Conservation (phyloP, 805 yeast species). For the Wickerhamomyces mucosus region DNA sequence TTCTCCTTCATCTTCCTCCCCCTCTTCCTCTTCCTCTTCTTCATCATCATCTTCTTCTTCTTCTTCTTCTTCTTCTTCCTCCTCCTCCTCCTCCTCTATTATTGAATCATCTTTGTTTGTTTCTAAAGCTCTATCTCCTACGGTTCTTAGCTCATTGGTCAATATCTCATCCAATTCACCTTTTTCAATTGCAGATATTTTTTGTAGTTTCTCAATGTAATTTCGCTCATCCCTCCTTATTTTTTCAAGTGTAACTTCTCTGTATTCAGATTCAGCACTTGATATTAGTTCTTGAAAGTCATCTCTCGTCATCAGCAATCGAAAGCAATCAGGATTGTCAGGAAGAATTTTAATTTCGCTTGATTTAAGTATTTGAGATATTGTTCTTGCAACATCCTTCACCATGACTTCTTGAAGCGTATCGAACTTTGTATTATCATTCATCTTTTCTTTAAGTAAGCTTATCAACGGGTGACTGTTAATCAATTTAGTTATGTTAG, state of each 20-base stretch:
- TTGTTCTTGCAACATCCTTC: slow-evolving; percentile 17
- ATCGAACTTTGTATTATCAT: slow-evolving; percentile 3
- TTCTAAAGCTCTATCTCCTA: slow-evolving; percentile 4
- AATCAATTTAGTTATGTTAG: slow-evolving; percentile 14
- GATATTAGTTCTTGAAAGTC: slow-evolving; percentile 13
- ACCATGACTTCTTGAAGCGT: slow-evolving; percentile 6
- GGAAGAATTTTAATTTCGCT: slow-evolving; percentile 16
- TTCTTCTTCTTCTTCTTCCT: slow-evolving; percentile 3
- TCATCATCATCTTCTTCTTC: no score
- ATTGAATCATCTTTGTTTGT: slow-evolving; percentile 3
- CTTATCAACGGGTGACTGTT: slow-evolving; percentile 13
- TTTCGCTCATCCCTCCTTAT: slow-evolving; percentile 10
- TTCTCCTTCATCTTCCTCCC: slow-evolving; percentile 4
- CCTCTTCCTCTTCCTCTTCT: slow-evolving; percentile 3
- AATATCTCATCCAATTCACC: slow-evolving; percentile 14
- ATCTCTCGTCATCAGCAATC: slow-evolving; percentile 10
- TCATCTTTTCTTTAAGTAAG: slow-evolving; percentile 6
- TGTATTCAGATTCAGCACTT: slow-evolving; percentile 5
- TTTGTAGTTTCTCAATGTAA: slow-evolving; percentile 6
- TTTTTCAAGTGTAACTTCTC: slow-evolving; percentile 2
- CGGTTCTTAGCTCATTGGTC: slow-evolving; percentile 7
- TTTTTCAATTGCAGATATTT: slow-evolving; percentile 11
- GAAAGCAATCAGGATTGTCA: slow-evolving; percentile 17
- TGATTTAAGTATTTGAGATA: slow-evolving; percentile 16
- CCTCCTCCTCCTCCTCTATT: slow-evolving; percentile 5